Evolutionary conservation across 495 filamentous ascomycete genomes (phyloP), one percentile per base, ranked within the genome.

Genomic region (Cairneyella variabilis): DNA sequence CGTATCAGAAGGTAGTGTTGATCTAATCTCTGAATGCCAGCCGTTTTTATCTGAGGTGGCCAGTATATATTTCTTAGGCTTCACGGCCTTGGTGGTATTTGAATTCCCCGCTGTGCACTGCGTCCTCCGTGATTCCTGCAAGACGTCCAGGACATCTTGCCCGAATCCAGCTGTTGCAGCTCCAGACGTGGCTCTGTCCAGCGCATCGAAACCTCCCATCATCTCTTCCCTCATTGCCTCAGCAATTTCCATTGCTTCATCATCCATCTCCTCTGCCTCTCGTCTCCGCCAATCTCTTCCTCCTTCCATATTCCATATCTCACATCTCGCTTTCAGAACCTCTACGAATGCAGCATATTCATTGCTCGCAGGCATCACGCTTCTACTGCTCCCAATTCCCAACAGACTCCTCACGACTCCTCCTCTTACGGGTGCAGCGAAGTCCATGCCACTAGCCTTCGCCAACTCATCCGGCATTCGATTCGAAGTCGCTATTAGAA

Each of bases 381-480:
- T 66, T 46, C 38, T 66, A 22, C 44, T 20, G 9, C 12, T n/a
- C 1, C 47, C 51, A 18, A 57, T 48, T n/a, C 64, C 71, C 26
- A 73, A 63, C 16, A 62, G 66, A 42, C 73, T 74, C 14, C 74
- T 69, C 23, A 84, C 54, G 17, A 80, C 55, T 17, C 78, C 74
- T 9, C 79, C 62, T 49, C 57, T 39, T 17, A 69, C 60, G 0
- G 82, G 80, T 8, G 74, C 66, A 9, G 67, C 55, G 58, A 82
- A 84, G 37, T 82, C 76, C 28, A 78, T 66, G 0, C 85, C 85
- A 0, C 77, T 76, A 1, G 84, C 84, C 51, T 83, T 86, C 22
- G 82, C 81, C 41, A 90, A 64, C 57, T 88, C 85, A 51, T 88
- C 83, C 0, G 85, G 84, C 80, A 88, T 83, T 28, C 86, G 74